Conservation (phyloP, 306 rosid species). For the Trifolium repens region DNA sequence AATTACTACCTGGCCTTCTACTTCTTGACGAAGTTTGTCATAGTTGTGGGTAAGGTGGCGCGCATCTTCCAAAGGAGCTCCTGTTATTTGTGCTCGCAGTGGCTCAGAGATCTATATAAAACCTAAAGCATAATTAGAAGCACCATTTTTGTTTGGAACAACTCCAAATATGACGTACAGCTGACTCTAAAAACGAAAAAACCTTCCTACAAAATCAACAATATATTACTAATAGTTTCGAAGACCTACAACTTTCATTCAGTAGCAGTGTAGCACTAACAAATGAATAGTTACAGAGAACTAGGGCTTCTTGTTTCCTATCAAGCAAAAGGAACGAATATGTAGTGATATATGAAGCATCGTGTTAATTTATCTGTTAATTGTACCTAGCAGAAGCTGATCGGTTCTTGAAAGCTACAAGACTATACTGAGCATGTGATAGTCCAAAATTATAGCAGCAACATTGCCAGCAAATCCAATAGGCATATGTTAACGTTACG, state of each 20-base stretch:
- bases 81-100: conserved; percentile 79
- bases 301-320: conserved; percentile 7
- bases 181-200: background rate
- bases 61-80: conserved; percentile 98
- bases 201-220: background rate
- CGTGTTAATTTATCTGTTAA: background rate
- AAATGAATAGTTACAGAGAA: conserved; percentile 23
- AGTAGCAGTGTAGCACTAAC: background rate
- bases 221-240: conserved; percentile 21
- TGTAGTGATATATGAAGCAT: conserved; percentile 10
- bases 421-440: conserved; percentile 5
- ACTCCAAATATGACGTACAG: conserved; percentile 38
- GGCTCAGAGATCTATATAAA: conserved; percentile 82
- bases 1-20: conserved; percentile 77
- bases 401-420: background rate
- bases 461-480: conserved; percentile 20
- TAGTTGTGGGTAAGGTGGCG: conserved; percentile 86
- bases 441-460: conserved; percentile 8
- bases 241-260: background rate
- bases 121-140: conserved; percentile 64
- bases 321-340: conserved; percentile 11
- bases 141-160: conserved; percentile 18
- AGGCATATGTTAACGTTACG: background rate
- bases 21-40: conserved; percentile 85
- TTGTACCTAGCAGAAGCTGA: background rate